Conservation (phyloP, 1,139 yeast genomes). For the Eremothecium gossypii region DNA sequence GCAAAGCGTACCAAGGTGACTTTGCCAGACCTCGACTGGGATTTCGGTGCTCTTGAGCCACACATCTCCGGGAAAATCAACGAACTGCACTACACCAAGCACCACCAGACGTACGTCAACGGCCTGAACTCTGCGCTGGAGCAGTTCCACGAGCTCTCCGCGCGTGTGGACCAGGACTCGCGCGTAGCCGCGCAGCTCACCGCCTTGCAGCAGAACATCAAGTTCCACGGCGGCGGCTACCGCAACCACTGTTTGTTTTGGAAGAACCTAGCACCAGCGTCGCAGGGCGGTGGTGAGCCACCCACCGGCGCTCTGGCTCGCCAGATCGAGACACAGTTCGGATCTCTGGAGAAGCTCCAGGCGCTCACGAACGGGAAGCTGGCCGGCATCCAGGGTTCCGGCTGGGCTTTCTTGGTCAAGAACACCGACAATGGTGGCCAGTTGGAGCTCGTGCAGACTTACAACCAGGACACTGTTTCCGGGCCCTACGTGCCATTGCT, state of each 20-base stretch:
- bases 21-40: constrained; percentile 82
- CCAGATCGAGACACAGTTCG: constrained; percentile 60
- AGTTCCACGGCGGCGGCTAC: constrained; percentile 94
- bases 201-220: constrained; percentile 65
- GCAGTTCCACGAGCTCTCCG: constrained; percentile 63
- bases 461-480: constrained; percentile 84
- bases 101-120: constrained; percentile 89
- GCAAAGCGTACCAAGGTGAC: constrained; percentile 52
- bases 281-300: constrained; percentile 78
- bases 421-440: constrained; percentile 67
- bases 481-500: constrained; percentile 69
- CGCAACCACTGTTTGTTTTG: constrained; percentile 81
- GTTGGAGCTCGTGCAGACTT: constrained; percentile 75
- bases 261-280: constrained; percentile 81
- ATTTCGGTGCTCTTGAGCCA: constrained; percentile 84
- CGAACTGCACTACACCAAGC: constrained; percentile 84
- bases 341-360: constrained; percentile 68
- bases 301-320: constrained; percentile 51
- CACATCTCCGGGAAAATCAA: constrained; percentile 82
- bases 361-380: constrained; percentile 62
- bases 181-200: constrained; percentile 29
- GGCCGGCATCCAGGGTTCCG: constrained; percentile 94
- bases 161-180: constrained; percentile 55
- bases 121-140: constrained; percentile 81
- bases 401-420: constrained; percentile 95